A percentile compares a stretch with the other conserved stretches of the same genome.
Conservation (phyloP, 192 early-diverging fungal species). For the Coemansia sp. region DNA sequence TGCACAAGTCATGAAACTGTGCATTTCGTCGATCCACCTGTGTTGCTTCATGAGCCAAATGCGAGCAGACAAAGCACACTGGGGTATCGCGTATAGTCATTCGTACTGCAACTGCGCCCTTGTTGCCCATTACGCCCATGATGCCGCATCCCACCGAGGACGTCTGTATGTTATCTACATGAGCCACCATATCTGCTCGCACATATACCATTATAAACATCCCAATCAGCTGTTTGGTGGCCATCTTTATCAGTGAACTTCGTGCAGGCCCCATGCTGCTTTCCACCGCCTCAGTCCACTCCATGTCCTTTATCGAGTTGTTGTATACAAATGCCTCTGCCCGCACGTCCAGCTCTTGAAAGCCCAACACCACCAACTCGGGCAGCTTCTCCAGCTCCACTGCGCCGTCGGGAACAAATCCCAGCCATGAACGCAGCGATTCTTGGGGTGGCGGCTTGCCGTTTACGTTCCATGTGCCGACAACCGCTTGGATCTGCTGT, state of each 20-base stretch:
- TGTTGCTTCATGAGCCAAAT: conserved; percentile 81
- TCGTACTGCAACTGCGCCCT: conserved; percentile 86
- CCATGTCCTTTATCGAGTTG: conserved; percentile 73
- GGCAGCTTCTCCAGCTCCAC: conserved; percentile 13
- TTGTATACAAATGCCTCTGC: conserved; percentile 82
- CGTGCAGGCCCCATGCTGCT: conserved; percentile 56
- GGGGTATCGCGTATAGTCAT: conserved; percentile 76
- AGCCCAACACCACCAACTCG: conserved; percentile 57
- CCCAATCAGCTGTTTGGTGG: conserved; percentile 83
- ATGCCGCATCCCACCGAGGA: conserved; percentile 80
- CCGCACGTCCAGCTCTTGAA: conserved; percentile 88
- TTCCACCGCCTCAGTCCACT: conserved; percentile 77
- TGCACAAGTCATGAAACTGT: conserved; percentile 84
- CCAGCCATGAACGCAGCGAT: conserved; percentile 63
- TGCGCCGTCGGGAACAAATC: conserved; percentile 31
- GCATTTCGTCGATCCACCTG: conserved; percentile 82
- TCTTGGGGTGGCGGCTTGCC: conserved; percentile 59
- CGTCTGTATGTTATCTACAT: conserved; percentile 63
- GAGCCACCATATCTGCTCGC: conserved; percentile 46
- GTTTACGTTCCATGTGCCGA: conserved; percentile 92
- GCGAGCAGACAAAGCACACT: conserved; percentile 83
- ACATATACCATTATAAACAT: conserved; percentile 84
- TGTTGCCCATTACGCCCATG: conserved; percentile 89
- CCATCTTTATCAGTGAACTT: conserved; percentile 62
- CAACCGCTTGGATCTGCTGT: conserved; percentile 56